These are phyloP conservation scores for Cutaneotrichosporon curvatum DNA, from an alignment of 1,284 basidiomycete genomes.

Conservation along the genomic window DNA sequence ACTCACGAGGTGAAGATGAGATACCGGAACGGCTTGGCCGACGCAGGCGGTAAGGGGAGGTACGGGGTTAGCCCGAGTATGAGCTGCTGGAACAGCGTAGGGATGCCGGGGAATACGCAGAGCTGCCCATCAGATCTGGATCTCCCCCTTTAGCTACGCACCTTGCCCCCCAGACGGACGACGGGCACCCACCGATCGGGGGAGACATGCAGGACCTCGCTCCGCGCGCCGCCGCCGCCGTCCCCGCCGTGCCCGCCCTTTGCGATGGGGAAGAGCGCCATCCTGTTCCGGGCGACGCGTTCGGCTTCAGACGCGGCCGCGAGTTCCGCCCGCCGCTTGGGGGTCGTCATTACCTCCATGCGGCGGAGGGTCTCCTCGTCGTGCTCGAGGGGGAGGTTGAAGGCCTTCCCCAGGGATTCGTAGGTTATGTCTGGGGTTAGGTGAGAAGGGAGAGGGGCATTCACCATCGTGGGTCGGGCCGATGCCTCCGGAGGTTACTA, in stretches of 20 bases:
- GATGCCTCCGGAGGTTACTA: slow-evolving; percentile 73
- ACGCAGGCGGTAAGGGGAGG: slow-evolving; percentile 64
- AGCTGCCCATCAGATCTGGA: slow-evolving; percentile 45
- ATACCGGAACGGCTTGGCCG: slow-evolving; percentile 63
- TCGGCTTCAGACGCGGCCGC: slow-evolving; percentile 62
- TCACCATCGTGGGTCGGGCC: slow-evolving; percentile 78
- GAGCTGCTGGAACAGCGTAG: slow-evolving; percentile 73
- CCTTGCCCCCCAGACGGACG: slow-evolving; percentile 67
- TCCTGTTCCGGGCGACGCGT: slow-evolving; percentile 62
- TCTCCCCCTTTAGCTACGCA: slow-evolving; percentile 14
- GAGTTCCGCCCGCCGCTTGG: slow-evolving; percentile 52
- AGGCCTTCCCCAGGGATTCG: slow-evolving; percentile 74
- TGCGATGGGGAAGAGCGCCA: slow-evolving; percentile 69
- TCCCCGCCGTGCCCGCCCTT: slow-evolving; percentile 23
- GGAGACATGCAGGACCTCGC: slow-evolving; percentile 66
- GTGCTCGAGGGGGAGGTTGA: slow-evolving; percentile 65
- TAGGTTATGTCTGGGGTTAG: slow-evolving; percentile 69
- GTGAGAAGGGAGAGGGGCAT: background rate
- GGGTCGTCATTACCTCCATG: slow-evolving; percentile 62
- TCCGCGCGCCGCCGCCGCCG: slow-evolving; percentile 46
- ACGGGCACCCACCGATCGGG: slow-evolving; percentile 83
- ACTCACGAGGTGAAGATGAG: slow-evolving; percentile 70
- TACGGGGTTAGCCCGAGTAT: slow-evolving; percentile 63
- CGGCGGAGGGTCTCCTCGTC: slow-evolving; percentile 72
- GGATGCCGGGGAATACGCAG: slow-evolving; percentile 87